Conservation (phyloP, 495 filamentous ascomycete species). For the Neurospora discreta region DNA sequence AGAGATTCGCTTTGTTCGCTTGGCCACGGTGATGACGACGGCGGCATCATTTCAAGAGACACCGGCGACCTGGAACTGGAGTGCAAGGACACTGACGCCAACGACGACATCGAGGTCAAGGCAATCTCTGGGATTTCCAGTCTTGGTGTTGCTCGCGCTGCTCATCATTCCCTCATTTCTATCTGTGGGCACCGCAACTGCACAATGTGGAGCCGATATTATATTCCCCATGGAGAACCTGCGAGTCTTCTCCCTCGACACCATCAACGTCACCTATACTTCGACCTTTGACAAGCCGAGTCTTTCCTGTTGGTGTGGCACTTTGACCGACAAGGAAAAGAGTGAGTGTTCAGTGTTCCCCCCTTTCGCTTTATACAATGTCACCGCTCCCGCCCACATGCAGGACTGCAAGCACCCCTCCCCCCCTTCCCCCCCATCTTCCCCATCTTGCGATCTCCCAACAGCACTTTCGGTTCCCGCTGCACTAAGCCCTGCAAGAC, state of each 20-base stretch:
- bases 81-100: background rate
- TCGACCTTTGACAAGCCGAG: constrained; percentile 14
- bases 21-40: constrained; percentile 19
- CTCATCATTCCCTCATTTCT: constrained; percentile 10
- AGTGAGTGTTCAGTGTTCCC: background rate
- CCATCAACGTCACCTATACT: constrained; percentile 17
- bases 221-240: constrained; percentile 5
- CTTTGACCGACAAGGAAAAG: background rate
- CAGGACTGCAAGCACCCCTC: background rate
- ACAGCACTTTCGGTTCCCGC: background rate
- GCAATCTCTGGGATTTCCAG: no score
- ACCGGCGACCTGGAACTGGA: background rate
- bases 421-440: background rate
- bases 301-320: constrained; percentile 17
- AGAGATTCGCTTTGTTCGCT: constrained; percentile 7
- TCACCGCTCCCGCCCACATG: background rate
- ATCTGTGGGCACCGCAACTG: constrained; percentile 5
- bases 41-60: background rate
- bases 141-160: constrained; percentile 2
- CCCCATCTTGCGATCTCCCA: background rate
- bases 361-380: background rate
- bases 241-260: constrained; percentile 10
- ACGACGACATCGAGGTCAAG: constrained; percentile 1
- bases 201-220: constrained; percentile 11
- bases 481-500: background rate